Evolutionary conservation across 306 rosid species (phyloP).

Genomic region (Parietaria judaica): DNA sequence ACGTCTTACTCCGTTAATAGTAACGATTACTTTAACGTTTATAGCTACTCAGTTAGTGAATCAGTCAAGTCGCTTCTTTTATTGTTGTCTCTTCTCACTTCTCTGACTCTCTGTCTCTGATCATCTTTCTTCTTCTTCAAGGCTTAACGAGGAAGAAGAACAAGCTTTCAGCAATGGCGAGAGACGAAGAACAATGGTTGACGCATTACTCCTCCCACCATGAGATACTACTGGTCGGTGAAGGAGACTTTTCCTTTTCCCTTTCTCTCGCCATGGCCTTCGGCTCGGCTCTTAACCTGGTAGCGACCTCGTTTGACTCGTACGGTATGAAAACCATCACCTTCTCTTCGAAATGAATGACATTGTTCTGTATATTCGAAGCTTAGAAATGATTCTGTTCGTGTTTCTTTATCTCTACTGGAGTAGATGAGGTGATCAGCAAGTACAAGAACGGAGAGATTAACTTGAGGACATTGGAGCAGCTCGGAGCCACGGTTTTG

Average conservation of each 20-base stretch:
- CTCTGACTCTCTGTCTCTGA: no score
- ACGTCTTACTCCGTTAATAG: no score
- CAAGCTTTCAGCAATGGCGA: no score
- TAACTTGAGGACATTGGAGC: no score
- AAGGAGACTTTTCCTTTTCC: conserved; percentile 58
- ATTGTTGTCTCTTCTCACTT: no score
- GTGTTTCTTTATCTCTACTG: not conserved
- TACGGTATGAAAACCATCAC: not conserved
- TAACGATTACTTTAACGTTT: no score
- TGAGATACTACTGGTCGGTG: conserved; percentile 47
- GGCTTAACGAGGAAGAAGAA: no score
- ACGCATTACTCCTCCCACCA: conserved; percentile 34
- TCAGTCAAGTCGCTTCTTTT: no score
- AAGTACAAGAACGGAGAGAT: conserved; percentile 26
- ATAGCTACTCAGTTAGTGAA: no score
- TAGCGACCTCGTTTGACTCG: conserved; percentile 35
- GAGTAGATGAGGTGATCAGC: conserved; percentile 29
- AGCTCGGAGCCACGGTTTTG: no score
- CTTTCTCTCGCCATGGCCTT: conserved; percentile 31
- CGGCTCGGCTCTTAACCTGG: conserved; percentile 38
- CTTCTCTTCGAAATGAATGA: no score
- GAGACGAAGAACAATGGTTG: conserved; percentile 21
- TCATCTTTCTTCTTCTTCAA: no score
- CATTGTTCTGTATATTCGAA: not conserved
- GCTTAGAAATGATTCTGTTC: not conserved